Evolutionary conservation across 495 filamentous ascomycete species (phyloP).

Genomic region (Xylaria acuta): DNA sequence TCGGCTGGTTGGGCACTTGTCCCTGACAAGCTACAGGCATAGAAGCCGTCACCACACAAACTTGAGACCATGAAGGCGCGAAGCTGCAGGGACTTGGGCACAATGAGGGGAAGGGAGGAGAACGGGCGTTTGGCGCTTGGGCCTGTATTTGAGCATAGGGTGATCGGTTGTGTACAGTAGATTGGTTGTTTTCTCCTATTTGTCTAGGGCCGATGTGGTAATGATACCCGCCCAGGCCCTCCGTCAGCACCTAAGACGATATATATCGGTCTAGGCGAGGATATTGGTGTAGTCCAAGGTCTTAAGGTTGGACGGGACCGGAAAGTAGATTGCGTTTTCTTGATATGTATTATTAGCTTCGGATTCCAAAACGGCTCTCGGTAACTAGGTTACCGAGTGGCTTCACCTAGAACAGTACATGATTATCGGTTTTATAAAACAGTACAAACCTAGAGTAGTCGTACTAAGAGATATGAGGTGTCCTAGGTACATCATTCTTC

Average conservation of each 20-base stretch:
- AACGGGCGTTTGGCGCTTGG: background rate
- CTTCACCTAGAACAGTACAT: background rate
- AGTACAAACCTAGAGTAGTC: background rate
- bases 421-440: background rate
- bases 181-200: background rate
- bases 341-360: conserved; percentile 10
- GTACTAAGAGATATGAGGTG: background rate
- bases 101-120: background rate
- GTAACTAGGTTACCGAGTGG: background rate
- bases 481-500: background rate
- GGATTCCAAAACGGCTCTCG: background rate
- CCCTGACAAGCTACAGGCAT: background rate
- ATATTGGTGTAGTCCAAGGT: background rate
- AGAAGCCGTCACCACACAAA: background rate
- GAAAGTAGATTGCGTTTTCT: background rate
- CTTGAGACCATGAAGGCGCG: background rate
- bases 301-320: too few species aligned
- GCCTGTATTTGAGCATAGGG: background rate
- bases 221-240: background rate
- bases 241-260: background rate
- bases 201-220: background rate
- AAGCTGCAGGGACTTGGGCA: background rate
- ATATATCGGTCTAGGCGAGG: background rate
- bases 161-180: background rate
- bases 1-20: background rate